Conservation (phyloP, 2,329 filamentous ascomycete species). For the Cladophialophora chaetospira region DNA sequence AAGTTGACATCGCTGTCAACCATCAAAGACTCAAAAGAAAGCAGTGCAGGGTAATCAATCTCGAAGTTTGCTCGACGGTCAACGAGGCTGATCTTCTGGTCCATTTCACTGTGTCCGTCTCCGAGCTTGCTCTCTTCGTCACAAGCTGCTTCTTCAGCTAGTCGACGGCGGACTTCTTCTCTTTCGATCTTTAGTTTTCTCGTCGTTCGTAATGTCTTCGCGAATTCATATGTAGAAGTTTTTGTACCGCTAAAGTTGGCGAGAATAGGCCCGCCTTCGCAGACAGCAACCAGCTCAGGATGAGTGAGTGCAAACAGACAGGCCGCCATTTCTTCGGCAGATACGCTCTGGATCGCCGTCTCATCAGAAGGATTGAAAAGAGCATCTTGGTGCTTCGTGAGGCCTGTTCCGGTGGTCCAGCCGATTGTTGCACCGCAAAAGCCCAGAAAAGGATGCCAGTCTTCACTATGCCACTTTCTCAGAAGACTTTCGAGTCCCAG, state of each 20-base stretch:
- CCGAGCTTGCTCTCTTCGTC: neutral
- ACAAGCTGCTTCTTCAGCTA: conserved; percentile 30
- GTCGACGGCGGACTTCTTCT: conserved; percentile 31
- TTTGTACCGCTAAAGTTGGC: conserved; percentile 46
- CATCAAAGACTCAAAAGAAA: conserved; percentile 34
- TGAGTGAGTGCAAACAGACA: conserved; percentile 43
- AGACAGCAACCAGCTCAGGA: conserved; percentile 36
- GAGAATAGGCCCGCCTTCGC: conserved; percentile 40
- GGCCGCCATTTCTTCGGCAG: conserved; percentile 46
- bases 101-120: conserved; percentile 12
- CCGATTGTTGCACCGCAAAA: conserved; percentile 49
- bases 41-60: conserved; percentile 35
- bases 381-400: conserved; percentile 48
- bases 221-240: conserved; percentile 36
- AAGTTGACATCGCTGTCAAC: conserved; percentile 32
- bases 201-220: conserved; percentile 13
- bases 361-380: conserved; percentile 43
- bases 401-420: conserved; percentile 49
- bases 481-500: conserved; percentile 43
- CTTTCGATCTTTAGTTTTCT: conserved; percentile 27
- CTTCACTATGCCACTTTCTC: conserved; percentile 41
- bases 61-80: conserved; percentile 14
- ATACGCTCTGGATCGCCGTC: conserved; percentile 45
- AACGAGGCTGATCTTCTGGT: neutral
- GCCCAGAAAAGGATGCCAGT: conserved; percentile 43